Evolutionary conservation across 306 rosid genomes (phyloP), one percentile per base, ranked within the genome.

Genomic region (Quercus cerris): DNA sequence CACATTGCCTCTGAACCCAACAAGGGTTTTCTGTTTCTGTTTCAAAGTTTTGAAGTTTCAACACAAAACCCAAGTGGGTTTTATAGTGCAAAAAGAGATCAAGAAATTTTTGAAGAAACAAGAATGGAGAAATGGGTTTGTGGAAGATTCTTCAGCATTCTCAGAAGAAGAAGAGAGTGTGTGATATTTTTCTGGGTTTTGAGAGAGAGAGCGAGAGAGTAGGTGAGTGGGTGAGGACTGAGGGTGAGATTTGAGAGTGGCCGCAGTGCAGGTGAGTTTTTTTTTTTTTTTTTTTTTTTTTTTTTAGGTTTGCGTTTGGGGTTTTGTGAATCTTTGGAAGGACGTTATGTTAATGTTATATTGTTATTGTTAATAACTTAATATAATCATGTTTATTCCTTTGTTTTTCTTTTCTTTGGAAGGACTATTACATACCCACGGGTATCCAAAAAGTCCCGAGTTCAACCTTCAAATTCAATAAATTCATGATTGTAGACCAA

Each of bases 261-360:
- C 12, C 55, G 75, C 20, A 69, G 75, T 13, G 54, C 54, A 49
- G 54, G 54, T 41, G 77, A 51, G 79, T 33, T 33, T 33, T 33
- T 5, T 35, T 35, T 38, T 38, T 7, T 33, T 33, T 83, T 75
- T 33, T 33, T 33, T 33, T 5, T 35, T 35, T 38, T 38, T 7
- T 33, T 33, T 83, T 75, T 31, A n/a, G 69, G 76, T 44, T 81
- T 70, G 56, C 71, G 70, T 33, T 81, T 70, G 56, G 85, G 81
- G 76, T 78, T 81, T 82, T 46, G 84, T 75, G 87, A 93, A 84
- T 83, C 94, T 90, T 93, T 87, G 85, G 88, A 87, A 83, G 56
- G 72, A 83, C 87, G 86, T 81, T 73, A 71, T 38, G 87, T 51
- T 84, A 59, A 81, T 71, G 12, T 8, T 8, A 1, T 38, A 6